Conservation (phyloP, 169 alveolate genomes). For the Eimeria sp. region DNA sequence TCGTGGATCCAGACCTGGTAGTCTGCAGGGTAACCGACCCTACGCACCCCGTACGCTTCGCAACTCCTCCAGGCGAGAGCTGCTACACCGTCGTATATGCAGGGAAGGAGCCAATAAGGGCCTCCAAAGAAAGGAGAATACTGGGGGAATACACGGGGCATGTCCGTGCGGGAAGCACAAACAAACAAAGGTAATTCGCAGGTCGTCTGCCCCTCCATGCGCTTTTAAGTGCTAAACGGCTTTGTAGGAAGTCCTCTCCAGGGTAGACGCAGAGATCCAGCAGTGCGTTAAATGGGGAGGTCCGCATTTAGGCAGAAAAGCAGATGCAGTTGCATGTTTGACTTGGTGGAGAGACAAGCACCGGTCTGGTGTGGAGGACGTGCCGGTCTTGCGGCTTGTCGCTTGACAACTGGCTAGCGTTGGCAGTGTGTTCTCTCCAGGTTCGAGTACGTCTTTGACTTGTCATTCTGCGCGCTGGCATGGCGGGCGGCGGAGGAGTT, state of each 20-base stretch:
- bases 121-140: slow-evolving; percentile 80
- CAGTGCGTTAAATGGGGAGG: neutral
- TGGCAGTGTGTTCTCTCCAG: slow-evolving; percentile 29
- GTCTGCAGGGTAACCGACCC: slow-evolving; percentile 91
- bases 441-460: slow-evolving; percentile 92
- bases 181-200: slow-evolving; percentile 43
- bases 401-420: neutral
- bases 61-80: slow-evolving; percentile 92
- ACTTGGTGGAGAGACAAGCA: neutral
- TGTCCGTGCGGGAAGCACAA: slow-evolving; percentile 87
- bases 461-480: slow-evolving; percentile 89
- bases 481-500: slow-evolving; percentile 91
- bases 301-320: neutral
- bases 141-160: slow-evolving; percentile 94
- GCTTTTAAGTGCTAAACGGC: neutral
- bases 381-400: neutral
- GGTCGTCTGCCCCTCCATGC: neutral
- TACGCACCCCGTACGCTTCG: slow-evolving; percentile 92
- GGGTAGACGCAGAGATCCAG: neutral
- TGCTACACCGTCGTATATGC: slow-evolving; percentile 92
- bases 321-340: neutral
- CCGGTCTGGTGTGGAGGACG: neutral
- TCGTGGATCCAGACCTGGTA: slow-evolving; percentile 85
- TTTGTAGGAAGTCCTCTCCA: neutral
- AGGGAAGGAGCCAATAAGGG: slow-evolving; percentile 88